A percentile compares a stretch with the other conserved stretches of the same genome.
Conservation (phyloP, 305 asterid genomes). For the Solanum hybrid region DNA sequence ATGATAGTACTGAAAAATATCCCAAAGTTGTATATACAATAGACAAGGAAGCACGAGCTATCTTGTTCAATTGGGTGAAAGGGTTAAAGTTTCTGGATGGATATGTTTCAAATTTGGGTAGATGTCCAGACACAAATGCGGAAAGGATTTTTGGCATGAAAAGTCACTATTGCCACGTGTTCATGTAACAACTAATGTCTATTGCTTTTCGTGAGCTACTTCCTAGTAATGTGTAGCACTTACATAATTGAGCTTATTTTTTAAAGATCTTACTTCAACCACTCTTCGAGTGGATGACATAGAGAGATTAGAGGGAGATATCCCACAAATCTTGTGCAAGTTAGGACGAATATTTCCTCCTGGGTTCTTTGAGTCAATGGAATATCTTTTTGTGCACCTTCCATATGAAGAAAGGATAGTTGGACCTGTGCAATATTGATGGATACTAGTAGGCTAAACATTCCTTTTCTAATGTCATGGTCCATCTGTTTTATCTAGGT, state of each 20-base stretch:
- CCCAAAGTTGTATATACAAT: not conserved
- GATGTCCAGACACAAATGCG: not conserved
- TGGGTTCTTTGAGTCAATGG: not conserved
- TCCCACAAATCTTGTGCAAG: not conserved
- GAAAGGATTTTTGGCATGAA: not conserved
- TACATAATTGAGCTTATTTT: not conserved
- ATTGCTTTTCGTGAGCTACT: not conserved
- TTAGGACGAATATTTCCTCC: not conserved
- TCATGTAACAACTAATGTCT: not conserved
- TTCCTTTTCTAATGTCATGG: not conserved
- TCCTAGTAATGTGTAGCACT: not conserved
- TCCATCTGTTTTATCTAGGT: not conserved
- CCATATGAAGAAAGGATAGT: not conserved
- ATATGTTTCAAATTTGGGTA: not conserved
- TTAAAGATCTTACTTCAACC: not conserved
- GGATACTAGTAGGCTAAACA: not conserved
- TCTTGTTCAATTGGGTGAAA: not conserved
- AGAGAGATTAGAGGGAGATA: not conserved
- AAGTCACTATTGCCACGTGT: not conserved
- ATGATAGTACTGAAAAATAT: not conserved
- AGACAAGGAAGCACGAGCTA: not conserved
- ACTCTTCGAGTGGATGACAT: not conserved
- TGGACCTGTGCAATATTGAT: not conserved
- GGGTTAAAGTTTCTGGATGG: not conserved
- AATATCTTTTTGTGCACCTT: not conserved